Evolutionary conservation across 345 rosid species (phyloP), one percentile per base, ranked within the genome.

Genomic region (Capsella bursapastoris): DNA sequence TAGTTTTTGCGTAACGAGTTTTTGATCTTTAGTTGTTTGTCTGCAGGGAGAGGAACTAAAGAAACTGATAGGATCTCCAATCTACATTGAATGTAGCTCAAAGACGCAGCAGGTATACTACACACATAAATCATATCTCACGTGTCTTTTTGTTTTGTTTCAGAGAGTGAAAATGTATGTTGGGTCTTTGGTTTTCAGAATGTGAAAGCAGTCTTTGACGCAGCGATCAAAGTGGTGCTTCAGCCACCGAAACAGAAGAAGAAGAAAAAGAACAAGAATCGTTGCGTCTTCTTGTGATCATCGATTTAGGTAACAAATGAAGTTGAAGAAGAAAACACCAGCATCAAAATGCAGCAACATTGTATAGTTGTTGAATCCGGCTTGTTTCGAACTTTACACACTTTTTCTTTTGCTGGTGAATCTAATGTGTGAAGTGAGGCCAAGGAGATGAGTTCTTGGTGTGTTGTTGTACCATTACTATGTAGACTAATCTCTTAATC

Each of bases 241-340:
- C 96, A 91, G 75, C 97, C 97, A 8, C 97, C 97, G 0, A 91
- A 89, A 71, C 87, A 85, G 66, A 88, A 89, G 91, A 91, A 91
- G 78, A 91, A 89, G 90, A 91, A 89, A 84, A 83, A 77, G 68
- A 79, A 73, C 66, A 73, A 79, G 75, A 74, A 73, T 35, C 67
- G 67, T 13, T 78, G 82, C 1, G 15, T 32, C 47, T 73, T 79
- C 75, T 79, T 79, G 79, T 79, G 75, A 47, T n/a, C 78, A 62
- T 55, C 63, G 37, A 57, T 38, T 56, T 74, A 74, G 77, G 57
- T 65, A 71, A 71, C 76, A 64, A 68, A 71, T n/a, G 28, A 71
- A 70, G 52, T 51, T 76, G 65, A 69, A 62, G 40, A 32, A 3
- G 25, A 57, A 9, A 44, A 31, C 53, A 48, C 29, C 61, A 51